Evolutionary conservation across 2,329 filamentous ascomycete species (phyloP).

Genomic region (Zelopaecilomyces penicillatus): DNA sequence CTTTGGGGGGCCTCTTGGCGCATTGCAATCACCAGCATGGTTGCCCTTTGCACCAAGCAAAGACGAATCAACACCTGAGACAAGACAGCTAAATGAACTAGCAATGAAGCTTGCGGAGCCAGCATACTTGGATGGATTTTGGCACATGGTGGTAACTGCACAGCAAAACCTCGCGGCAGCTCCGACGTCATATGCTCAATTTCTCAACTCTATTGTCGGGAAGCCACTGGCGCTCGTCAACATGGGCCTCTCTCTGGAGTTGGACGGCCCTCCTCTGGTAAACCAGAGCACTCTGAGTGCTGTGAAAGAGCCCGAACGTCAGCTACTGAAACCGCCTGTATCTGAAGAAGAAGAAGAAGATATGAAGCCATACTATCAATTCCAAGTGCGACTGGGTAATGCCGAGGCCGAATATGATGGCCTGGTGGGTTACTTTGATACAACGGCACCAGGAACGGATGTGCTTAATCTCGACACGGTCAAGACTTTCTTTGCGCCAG

Average conservation of each 20-base stretch:
- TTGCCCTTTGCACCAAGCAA: conserved; percentile 22
- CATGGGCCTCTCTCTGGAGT: conserved; percentile 29
- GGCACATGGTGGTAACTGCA: conserved; percentile 26
- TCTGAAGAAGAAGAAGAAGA: not conserved
- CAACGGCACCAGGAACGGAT: not conserved
- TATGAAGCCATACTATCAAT: conserved; percentile 18
- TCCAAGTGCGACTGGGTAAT: conserved; percentile 30
- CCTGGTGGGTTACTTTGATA: conserved; percentile 30
- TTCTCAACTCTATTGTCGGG: conserved; percentile 27
- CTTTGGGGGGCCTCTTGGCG: conserved; percentile 21
- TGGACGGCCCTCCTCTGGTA: conserved; percentile 12
- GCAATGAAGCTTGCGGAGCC: conserved; percentile 13
- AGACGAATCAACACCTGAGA: conserved; percentile 3
- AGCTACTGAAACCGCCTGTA: not conserved
- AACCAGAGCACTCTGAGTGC: conserved; percentile 12
- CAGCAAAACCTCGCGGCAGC: conserved; percentile 16
- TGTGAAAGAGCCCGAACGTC: not conserved
- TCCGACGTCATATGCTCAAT: conserved; percentile 28
- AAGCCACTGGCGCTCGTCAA: conserved; percentile 34
- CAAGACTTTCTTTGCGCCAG: conserved; percentile 17
- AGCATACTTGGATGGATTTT: conserved; percentile 23
- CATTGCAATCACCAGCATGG: conserved; percentile 19
- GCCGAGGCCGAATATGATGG: conserved; percentile 25
- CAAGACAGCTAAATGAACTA: conserved; percentile 20
- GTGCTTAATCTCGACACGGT: conserved; percentile 17